A percentile compares a stretch with the other conserved stretches of the same genome.
Evolutionary conservation across 768 basidiomycete genomes (phyloP).

Genomic region (Termitomyces sp.): DNA sequence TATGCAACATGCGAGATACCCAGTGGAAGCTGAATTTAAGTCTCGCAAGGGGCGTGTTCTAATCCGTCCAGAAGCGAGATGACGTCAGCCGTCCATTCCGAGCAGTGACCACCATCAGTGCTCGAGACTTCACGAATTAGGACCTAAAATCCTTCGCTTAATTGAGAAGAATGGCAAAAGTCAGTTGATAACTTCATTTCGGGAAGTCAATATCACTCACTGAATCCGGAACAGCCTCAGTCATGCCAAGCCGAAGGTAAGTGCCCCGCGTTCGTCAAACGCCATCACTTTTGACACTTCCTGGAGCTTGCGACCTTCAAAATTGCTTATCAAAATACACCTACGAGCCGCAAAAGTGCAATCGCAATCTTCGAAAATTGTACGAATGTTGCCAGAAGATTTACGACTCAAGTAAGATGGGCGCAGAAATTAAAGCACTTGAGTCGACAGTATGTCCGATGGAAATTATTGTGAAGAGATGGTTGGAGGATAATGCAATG

Average conservation of each 20-base stretch:
- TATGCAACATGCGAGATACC: too few relatives aligned
- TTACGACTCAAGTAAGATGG: constrained; percentile 1
- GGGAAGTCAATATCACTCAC: background rate
- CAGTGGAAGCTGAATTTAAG: too few relatives aligned
- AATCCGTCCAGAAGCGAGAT: background rate
- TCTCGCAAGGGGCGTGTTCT: too few relatives aligned
- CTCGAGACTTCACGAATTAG: background rate
- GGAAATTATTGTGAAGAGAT: constrained; percentile 9
- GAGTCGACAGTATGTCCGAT: constrained; percentile 15
- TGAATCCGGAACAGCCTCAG: background rate
- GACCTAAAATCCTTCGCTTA: too few relatives aligned
- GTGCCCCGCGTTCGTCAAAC: background rate
- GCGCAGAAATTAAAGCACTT: background rate
- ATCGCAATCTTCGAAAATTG: constrained; percentile 7
- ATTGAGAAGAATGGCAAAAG: background rate
- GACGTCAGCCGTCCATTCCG: background rate
- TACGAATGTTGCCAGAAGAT: constrained; percentile 15
- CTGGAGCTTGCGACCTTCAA: constrained; percentile 14
- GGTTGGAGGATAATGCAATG: constrained; percentile 12
- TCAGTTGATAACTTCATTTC: background rate
- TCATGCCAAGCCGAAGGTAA: background rate
- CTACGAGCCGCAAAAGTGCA: constrained; percentile 12
- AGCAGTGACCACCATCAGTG: background rate
- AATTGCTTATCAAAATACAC: constrained; percentile 12
- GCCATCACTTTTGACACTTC: background rate